Conservation (phyloP, 345 rosid species). For the Syzygium grande region DNA sequence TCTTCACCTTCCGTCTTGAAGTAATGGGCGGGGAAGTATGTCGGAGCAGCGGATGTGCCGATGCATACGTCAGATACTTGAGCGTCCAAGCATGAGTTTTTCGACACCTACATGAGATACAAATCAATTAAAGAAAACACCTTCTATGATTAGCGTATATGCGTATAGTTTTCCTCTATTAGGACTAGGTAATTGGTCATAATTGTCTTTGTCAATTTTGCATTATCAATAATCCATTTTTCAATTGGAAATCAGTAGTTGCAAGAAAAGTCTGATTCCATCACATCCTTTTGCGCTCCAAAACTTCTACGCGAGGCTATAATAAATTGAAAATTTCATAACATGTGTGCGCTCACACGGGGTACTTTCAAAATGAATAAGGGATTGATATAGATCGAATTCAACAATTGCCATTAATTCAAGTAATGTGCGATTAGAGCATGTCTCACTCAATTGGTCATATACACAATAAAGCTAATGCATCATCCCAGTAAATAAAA, state of each 20-base stretch:
- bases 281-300: neutral
- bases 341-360: neutral
- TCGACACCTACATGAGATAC: constrained; percentile 13
- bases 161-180: neutral
- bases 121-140: neutral
- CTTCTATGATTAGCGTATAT: neutral
- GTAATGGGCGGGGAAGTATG: constrained; percentile 47
- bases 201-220: neutral
- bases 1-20: constrained; percentile 36
- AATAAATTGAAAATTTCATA: neutral
- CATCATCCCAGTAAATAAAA: neutral
- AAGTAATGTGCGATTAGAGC: neutral
- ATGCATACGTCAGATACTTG: constrained; percentile 55
- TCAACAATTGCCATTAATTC: too few species aligned
- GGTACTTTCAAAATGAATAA: neutral
- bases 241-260: neutral
- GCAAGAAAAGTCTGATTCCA: neutral
- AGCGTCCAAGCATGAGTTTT: constrained; percentile 34
- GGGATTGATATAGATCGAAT: neutral
- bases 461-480: neutral
- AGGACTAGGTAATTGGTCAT: neutral
- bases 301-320: neutral
- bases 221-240: neutral
- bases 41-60: constrained; percentile 72
- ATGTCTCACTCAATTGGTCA: neutral